These are phyloP conservation scores for Rutidosis leptorrhynchoides DNA, from an alignment of 129 eudicot genomes.

Conservation along the genomic window DNA sequence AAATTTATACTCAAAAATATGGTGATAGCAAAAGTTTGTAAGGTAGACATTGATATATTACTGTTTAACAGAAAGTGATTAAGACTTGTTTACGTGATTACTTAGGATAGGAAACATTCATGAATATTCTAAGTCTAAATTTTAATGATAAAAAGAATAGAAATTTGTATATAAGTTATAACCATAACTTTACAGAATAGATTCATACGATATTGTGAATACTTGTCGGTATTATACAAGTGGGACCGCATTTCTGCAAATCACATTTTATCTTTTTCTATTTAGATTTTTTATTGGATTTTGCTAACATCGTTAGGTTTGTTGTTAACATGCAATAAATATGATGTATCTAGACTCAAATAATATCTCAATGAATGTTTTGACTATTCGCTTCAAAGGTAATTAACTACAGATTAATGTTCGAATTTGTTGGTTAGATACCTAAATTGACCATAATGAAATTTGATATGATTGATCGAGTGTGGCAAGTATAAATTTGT, in stretches of 20 bases:
- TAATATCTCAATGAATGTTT: slow-evolving; percentile 1
- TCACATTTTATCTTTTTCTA: slow-evolving; percentile 40
- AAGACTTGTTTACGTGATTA: slow-evolving; percentile 6
- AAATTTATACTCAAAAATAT: background rate
- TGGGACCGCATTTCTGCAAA: slow-evolving; percentile 25
- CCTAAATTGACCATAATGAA: slow-evolving; percentile 1
- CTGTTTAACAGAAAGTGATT: background rate
- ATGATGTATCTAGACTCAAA: slow-evolving; percentile 2
- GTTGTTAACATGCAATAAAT: slow-evolving; percentile 6
- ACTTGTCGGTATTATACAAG: slow-evolving; percentile 25
- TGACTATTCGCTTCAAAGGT: background rate
- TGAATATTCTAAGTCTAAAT: slow-evolving; percentile 1
- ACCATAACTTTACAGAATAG: slow-evolving; percentile 27
- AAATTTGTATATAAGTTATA: background rate
- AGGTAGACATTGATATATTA: slow-evolving; percentile 13
- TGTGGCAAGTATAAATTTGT: slow-evolving; percentile 23
- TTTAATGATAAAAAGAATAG: background rate
- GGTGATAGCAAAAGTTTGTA: background rate
- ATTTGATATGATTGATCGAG: slow-evolving; percentile 1
- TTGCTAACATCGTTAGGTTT: too few species aligned
- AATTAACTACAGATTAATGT: background rate
- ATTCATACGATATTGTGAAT: slow-evolving; percentile 19
- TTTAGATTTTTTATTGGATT: slow-evolving; percentile 10
- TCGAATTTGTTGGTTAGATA: background rate
- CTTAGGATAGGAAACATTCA: slow-evolving; percentile 15